Evolutionary conservation across 2,329 filamentous ascomycete species (phyloP).

Genomic region (Chaetomiaceae sp.): DNA sequence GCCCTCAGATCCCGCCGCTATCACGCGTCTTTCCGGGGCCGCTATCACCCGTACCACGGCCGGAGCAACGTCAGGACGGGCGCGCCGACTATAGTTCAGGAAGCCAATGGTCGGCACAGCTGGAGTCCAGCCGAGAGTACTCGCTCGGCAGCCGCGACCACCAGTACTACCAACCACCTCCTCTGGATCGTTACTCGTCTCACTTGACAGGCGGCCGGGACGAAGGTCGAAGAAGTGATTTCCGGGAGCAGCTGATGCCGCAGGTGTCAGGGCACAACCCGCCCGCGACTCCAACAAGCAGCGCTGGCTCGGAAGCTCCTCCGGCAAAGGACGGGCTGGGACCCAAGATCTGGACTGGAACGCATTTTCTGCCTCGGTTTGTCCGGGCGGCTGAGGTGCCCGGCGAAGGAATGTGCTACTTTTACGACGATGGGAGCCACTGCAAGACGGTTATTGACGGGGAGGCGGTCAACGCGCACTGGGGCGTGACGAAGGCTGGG

Average conservation of each 20-base stretch:
- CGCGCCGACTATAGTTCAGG: conserved; percentile 35
- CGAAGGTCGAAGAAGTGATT: conserved; percentile 28
- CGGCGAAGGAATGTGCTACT: conserved; percentile 76
- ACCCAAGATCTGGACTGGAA: conserved; percentile 66
- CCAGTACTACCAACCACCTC: conserved; percentile 29
- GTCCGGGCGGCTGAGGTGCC: conserved; percentile 62
- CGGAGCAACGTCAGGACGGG: conserved; percentile 37
- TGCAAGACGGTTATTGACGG: conserved; percentile 82
- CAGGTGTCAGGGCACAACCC: conserved; percentile 26
- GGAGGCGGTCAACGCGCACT: conserved; percentile 81
- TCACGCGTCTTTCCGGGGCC: conserved; percentile 39
- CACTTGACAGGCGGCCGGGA: conserved; percentile 35
- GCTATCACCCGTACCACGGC: conserved; percentile 42
- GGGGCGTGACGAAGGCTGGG: conserved; percentile 91
- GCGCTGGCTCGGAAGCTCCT: conserved; percentile 39
- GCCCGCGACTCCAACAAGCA: conserved; percentile 31
- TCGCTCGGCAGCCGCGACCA: conserved; percentile 41
- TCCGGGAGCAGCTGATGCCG: conserved; percentile 28
- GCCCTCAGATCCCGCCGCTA: conserved; percentile 35
- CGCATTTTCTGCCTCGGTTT: conserved; percentile 63
- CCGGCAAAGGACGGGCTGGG: conserved; percentile 57
- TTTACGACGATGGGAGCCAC: conserved; percentile 80
- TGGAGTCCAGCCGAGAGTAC: conserved; percentile 45
- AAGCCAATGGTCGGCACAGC: conserved; percentile 37
- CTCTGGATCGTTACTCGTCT: conserved; percentile 34